Conservation (phyloP, 371 early-diverging fungal genomes). For the Neoconidiobolus thromboides region DNA sequence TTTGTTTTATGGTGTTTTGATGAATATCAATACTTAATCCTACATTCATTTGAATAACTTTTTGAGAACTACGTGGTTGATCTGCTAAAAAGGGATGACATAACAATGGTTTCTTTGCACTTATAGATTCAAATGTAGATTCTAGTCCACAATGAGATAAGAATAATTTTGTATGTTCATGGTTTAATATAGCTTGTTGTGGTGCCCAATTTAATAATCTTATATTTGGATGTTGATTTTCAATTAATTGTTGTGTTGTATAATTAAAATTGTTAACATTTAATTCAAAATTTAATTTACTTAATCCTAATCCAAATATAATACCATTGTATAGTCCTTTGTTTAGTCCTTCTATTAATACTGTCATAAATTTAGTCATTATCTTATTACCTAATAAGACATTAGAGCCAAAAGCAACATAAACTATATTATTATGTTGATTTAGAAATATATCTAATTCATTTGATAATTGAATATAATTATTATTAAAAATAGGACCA, state of each 20-base stretch:
- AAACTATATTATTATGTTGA: background rate
- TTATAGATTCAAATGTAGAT: background rate
- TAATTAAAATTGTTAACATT: too few relatives aligned
- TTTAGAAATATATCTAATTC: background rate
- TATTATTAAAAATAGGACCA: background rate
- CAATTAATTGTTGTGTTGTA: background rate
- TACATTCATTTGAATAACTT: background rate
- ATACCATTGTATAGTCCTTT: too few relatives aligned
- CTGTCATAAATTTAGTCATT: too few relatives aligned
- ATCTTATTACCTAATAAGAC: too few relatives aligned
- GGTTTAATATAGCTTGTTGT: background rate
- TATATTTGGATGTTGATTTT: background rate
- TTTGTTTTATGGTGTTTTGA: too few relatives aligned
- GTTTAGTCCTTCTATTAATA: too few relatives aligned
- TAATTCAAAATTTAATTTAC: too few relatives aligned
- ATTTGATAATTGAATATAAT: background rate
- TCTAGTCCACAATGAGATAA: background rate
- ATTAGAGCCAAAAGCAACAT: slow-evolving; percentile 2
- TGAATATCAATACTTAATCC: too few relatives aligned
- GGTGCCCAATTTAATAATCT: background rate
- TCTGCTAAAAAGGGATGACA: background rate
- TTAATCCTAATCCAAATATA: too few relatives aligned
- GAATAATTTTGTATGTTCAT: background rate
- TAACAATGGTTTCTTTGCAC: background rate
- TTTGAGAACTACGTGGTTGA: background rate